These are phyloP conservation scores for Litsea cubeba DNA, from an alignment of 164 flowering plant species.

Conservation along the genomic window DNA sequence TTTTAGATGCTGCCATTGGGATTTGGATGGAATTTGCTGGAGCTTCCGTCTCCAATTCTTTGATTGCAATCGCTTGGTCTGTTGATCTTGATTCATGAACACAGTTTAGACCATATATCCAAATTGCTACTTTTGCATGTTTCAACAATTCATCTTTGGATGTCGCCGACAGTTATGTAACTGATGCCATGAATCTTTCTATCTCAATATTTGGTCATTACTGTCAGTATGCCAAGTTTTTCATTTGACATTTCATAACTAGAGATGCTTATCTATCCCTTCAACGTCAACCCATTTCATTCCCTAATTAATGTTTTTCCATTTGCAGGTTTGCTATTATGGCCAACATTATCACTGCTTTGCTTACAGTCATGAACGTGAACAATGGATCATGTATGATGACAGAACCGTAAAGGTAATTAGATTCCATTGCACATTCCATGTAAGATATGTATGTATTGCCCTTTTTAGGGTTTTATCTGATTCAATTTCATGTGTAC, in stretches of 20 bases:
- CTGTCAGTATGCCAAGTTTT: background rate
- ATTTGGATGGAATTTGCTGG: too few species aligned
- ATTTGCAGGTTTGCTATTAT: conserved; percentile 84
- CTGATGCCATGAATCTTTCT: too few species aligned
- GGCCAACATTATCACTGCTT: conserved; percentile 99
- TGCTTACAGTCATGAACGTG: conserved; percentile 76
- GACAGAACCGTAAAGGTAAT: conserved; percentile 90
- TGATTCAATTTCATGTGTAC: conserved; percentile 11
- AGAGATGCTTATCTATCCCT: background rate
- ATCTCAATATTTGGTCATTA: background rate
- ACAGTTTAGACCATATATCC: too few species aligned
- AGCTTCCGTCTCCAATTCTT: too few species aligned
- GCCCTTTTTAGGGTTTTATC: conserved; percentile 6
- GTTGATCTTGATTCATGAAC: too few species aligned
- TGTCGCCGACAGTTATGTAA: too few species aligned
- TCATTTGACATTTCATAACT: background rate
- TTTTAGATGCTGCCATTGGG: too few species aligned
- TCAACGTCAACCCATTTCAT: background rate
- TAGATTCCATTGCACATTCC: background rate
- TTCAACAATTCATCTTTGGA: too few species aligned
- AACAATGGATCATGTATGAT: conserved; percentile 90
- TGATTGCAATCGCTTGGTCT: too few species aligned
- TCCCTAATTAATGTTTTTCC: conserved; percentile 3
- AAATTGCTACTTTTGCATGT: too few species aligned
- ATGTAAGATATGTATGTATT: too few species aligned